These are phyloP conservation scores for Russula dissimulans DNA, from an alignment of 768 basidiomycete species.

Conservation along the genomic window DNA sequence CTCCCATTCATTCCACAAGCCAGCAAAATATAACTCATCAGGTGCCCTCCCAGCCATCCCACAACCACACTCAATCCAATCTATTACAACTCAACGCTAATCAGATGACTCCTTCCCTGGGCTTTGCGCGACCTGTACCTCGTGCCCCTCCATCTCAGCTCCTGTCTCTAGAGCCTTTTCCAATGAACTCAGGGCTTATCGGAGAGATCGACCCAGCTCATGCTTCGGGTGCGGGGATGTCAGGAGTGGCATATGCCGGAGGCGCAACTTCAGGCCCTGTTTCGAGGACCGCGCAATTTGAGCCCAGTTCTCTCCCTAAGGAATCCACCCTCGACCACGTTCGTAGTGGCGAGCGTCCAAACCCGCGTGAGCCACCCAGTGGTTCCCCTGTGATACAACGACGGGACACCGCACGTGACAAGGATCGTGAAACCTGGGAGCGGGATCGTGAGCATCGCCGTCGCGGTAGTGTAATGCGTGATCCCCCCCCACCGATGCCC, in stretches of 20 bases:
- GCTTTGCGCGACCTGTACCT: slow-evolving; percentile 14
- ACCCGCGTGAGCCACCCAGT: slow-evolving; percentile 9
- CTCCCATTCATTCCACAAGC: slow-evolving; percentile 3
- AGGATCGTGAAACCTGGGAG: slow-evolving; percentile 12
- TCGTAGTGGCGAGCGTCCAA: slow-evolving; percentile 11
- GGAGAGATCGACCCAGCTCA: slow-evolving; percentile 17
- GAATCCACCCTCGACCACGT: slow-evolving; percentile 15
- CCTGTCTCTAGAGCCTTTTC: slow-evolving; percentile 4
- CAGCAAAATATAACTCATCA: slow-evolving; percentile 8
- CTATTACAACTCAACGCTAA: slow-evolving; percentile 9
- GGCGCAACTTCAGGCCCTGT: slow-evolving; percentile 13
- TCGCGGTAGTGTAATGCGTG: slow-evolving; percentile 17
- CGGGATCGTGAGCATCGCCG: slow-evolving; percentile 9
- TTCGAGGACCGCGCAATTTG: slow-evolving; percentile 12
- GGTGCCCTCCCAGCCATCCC: neutral
- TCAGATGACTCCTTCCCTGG: slow-evolving; percentile 10
- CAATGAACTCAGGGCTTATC: neutral
- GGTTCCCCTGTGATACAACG: neutral
- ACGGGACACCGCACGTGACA: slow-evolving; percentile 14
- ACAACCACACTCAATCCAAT: slow-evolving; percentile 9
- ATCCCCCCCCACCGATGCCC: slow-evolving; percentile 1
- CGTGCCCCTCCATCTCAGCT: slow-evolving; percentile 12
- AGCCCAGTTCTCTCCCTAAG: slow-evolving; percentile 15
- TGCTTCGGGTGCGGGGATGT: slow-evolving; percentile 9
- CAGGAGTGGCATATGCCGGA: slow-evolving; percentile 16